Conservation (phyloP, 805 yeast genomes). For the Nakazawaea anatomiae region DNA sequence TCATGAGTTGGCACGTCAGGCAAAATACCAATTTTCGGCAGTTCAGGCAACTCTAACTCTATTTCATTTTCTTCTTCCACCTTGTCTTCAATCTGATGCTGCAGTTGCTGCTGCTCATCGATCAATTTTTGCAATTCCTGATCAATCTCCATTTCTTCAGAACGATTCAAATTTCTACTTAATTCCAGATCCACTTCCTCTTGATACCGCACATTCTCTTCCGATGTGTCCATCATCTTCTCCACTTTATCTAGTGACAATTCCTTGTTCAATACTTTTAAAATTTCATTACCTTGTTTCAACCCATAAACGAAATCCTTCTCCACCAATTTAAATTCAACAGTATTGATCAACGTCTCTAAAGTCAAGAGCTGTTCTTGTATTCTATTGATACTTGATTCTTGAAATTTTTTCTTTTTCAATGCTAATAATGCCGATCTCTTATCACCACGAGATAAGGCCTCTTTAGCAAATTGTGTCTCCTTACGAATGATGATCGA, state of each 20-base stretch:
- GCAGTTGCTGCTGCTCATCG: slow-evolving; percentile 28
- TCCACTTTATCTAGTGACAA: slow-evolving; percentile 78
- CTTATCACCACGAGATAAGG: slow-evolving; percentile 46
- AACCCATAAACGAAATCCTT: slow-evolving; percentile 78
- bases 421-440: slow-evolving; percentile 63
- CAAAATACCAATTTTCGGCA: slow-evolving; percentile 10
- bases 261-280: slow-evolving; percentile 72
- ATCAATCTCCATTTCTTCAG: slow-evolving; percentile 59
- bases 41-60: slow-evolving; percentile 16
- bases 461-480: slow-evolving; percentile 49
- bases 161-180: slow-evolving; percentile 32
- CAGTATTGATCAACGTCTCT: slow-evolving; percentile 70
- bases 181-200: slow-evolving; percentile 60
- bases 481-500: slow-evolving; percentile 56
- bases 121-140: slow-evolving; percentile 52
- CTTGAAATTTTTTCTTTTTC: slow-evolving; percentile 77
- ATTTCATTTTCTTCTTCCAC: background rate
- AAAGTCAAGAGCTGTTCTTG: slow-evolving; percentile 73
- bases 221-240: slow-evolving; percentile 73
- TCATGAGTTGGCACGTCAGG: slow-evolving; percentile 15
- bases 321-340: slow-evolving; percentile 88
- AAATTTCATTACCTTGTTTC: slow-evolving; percentile 71
- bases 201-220: slow-evolving; percentile 76
- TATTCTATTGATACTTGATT: slow-evolving; percentile 61
- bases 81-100: background rate